phyloP scores from a whole-genome alignment of 2,329 filamentous ascomycete genomes.

The Fusarium camptoceras region DNA sequence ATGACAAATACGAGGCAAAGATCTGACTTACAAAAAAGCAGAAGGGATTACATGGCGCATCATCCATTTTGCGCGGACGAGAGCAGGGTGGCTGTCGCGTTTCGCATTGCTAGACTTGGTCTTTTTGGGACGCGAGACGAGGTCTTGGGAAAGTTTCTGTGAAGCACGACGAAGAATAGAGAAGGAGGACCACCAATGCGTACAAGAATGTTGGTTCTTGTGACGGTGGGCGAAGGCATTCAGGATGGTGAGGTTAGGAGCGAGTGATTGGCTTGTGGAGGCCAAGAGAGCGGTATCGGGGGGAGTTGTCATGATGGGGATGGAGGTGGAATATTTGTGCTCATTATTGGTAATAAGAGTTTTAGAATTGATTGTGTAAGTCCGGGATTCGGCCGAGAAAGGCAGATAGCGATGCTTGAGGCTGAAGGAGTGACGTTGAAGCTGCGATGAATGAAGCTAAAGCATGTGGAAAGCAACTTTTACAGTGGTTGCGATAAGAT shows the following conservation, averaged over 20 bases:
- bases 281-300: slow-evolving; percentile 17
- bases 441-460: slow-evolving; percentile 7
- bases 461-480: slow-evolving; percentile 8
- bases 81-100: slow-evolving; percentile 27
- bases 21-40: slow-evolving; percentile 52
- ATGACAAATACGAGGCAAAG: background rate
- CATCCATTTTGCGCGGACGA: slow-evolving; percentile 48
- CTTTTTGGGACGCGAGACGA: slow-evolving; percentile 28
- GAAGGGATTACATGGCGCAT: slow-evolving; percentile 48
- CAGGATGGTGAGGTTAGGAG: slow-evolving; percentile 66
- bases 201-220: slow-evolving; percentile 86
- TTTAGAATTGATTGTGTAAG: background rate
- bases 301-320: slow-evolving; percentile 24
- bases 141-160: slow-evolving; percentile 60
- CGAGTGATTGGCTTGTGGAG: slow-evolving; percentile 49
- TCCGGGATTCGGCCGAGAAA: slow-evolving; percentile 18
- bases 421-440: slow-evolving; percentile 19
- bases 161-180: slow-evolving; percentile 76
- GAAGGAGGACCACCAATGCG: slow-evolving; percentile 84
- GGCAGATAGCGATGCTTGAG: slow-evolving; percentile 7
- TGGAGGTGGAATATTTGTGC: slow-evolving; percentile 1
- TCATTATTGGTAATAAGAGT: slow-evolving; percentile 15
- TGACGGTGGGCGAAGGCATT: slow-evolving; percentile 84
- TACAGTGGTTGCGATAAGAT: slow-evolving; percentile 25
- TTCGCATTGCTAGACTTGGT: slow-evolving; percentile 12